Evolutionary conservation across 352 stramenopile genomes (phyloP).

Genomic region (Phytophthora hibernalis): DNA sequence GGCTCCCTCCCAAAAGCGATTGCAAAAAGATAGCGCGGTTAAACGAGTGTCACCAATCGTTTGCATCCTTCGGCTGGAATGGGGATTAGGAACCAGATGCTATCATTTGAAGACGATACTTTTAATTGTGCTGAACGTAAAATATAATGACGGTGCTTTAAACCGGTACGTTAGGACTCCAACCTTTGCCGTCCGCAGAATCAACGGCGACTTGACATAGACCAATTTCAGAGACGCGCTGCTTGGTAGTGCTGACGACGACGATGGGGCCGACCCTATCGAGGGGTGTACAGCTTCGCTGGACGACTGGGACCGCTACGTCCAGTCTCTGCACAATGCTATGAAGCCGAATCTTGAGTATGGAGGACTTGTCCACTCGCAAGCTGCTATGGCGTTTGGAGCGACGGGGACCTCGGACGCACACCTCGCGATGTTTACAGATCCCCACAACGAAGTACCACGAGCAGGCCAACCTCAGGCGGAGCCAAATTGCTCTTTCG

Average conservation of each 20-base stretch:
- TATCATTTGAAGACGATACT: slow-evolving; percentile 3
- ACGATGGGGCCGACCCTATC: background rate
- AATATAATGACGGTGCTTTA: too few species aligned
- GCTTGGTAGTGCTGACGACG: background rate
- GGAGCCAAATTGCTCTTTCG: background rate
- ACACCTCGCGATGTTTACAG: background rate
- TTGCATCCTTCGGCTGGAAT: background rate
- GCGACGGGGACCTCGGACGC: background rate
- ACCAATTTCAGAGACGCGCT: background rate
- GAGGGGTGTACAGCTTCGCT: background rate
- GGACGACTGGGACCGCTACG: slow-evolving; percentile 14
- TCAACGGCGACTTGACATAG: too few species aligned
- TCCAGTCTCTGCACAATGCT: background rate
- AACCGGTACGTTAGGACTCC: too few species aligned
- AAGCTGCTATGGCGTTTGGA: background rate
- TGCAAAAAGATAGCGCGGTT: slow-evolving; percentile 38
- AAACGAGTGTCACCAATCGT: slow-evolving; percentile 21
- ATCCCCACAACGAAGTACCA: background rate
- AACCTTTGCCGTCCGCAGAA: too few species aligned
- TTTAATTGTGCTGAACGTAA: slow-evolving; percentile 13
- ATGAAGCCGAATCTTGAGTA: slow-evolving; percentile 5
- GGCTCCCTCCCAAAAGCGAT: slow-evolving; percentile 42
- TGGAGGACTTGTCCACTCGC: background rate
- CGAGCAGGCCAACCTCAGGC: background rate
- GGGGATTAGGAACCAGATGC: background rate